Percentiles rank a stretch among this genome's conserved stretches.
Conservation (phyloP, 2,329 filamentous ascomycete species). For the Harringtonia lauricola region DNA sequence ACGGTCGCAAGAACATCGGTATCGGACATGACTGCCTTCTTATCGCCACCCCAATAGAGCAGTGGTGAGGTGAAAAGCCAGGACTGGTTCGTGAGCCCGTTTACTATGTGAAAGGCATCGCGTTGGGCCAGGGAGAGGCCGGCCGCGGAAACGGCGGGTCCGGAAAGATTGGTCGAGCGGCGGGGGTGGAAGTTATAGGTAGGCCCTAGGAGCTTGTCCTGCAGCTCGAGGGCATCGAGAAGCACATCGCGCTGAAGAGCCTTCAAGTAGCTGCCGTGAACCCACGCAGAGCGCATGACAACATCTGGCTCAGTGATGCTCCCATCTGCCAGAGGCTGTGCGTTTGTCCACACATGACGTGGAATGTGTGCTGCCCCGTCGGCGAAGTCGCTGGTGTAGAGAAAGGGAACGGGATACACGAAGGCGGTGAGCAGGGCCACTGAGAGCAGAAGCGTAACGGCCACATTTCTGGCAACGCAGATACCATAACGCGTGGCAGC, state of each 20-base stretch:
- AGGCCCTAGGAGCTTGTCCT: constrained; percentile 55
- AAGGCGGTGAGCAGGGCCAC: constrained; percentile 58
- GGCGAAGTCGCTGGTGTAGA: constrained; percentile 61
- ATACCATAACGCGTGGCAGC: constrained; percentile 59
- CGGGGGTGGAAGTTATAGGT: constrained; percentile 45
- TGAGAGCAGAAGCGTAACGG: constrained; percentile 63
- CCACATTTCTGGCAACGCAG: constrained; percentile 61
- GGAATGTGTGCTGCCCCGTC: constrained; percentile 62
- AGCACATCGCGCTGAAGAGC: constrained; percentile 58
- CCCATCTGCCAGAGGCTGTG: constrained; percentile 46
- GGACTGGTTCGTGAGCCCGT: constrained; percentile 48
- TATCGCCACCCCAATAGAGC: constrained; percentile 68
- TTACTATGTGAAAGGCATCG: constrained; percentile 46
- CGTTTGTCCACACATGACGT: constrained; percentile 72
- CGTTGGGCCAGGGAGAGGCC: constrained; percentile 34
- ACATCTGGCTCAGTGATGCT: constrained; percentile 48
- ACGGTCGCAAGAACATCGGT: constrained; percentile 56
- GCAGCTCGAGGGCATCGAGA: constrained; percentile 54
- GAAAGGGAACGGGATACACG: constrained; percentile 64
- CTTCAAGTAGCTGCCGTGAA: constrained; percentile 72
- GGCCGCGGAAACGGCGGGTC: constrained; percentile 13
- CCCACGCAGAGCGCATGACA: constrained; percentile 74
- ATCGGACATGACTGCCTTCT: constrained; percentile 46
- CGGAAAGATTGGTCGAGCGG: constrained; percentile 5
- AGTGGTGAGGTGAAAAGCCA: constrained; percentile 79